phyloP scores from a whole-genome alignment of 2,329 filamentous ascomycete species.

The Pseudocercospora eumusae region DNA sequence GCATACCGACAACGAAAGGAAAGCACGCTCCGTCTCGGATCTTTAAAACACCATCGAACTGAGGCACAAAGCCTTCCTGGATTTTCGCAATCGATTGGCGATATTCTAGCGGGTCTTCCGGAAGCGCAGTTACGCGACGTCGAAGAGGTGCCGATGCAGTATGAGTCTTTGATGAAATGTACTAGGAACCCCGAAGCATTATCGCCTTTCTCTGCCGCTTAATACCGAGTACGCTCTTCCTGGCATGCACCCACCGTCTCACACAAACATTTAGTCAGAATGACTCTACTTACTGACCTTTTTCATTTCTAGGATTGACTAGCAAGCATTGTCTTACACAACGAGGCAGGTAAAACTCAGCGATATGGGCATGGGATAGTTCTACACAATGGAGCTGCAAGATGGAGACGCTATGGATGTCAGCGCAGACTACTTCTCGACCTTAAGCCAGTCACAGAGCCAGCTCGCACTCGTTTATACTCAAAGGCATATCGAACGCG shows the following conservation, averaged over 20 bases:
- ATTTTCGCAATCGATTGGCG: slow-evolving; percentile 33
- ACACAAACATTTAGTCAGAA: too few species aligned
- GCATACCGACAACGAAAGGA: slow-evolving; percentile 82
- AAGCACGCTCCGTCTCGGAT: slow-evolving; percentile 70
- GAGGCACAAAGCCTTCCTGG: slow-evolving; percentile 71
- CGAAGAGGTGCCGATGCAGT: slow-evolving; percentile 24
- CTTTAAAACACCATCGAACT: slow-evolving; percentile 70
- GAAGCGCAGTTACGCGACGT: slow-evolving; percentile 29
- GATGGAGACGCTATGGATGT: slow-evolving; percentile 4
- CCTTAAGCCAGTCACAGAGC: slow-evolving; percentile 1
- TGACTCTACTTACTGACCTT: too few species aligned
- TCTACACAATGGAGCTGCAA: slow-evolving; percentile 28
- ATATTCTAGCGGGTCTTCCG: slow-evolving; percentile 25
- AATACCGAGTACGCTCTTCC: too few species aligned
- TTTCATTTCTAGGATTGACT: slow-evolving; percentile 22
- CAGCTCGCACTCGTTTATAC: neutral
- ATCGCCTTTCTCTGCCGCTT: neutral
- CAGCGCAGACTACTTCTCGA: slow-evolving; percentile 10
- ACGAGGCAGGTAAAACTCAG: slow-evolving; percentile 10
- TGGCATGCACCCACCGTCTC: too few species aligned
- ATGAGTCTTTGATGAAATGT: slow-evolving; percentile 28
- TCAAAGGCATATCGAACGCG: neutral
- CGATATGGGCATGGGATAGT: slow-evolving; percentile 33
- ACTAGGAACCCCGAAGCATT: slow-evolving; percentile 30
- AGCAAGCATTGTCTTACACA: slow-evolving; percentile 19